Base-by-base conservation (phyloP, 148 eudicot genomes). In the Cornus controversa region DNA sequence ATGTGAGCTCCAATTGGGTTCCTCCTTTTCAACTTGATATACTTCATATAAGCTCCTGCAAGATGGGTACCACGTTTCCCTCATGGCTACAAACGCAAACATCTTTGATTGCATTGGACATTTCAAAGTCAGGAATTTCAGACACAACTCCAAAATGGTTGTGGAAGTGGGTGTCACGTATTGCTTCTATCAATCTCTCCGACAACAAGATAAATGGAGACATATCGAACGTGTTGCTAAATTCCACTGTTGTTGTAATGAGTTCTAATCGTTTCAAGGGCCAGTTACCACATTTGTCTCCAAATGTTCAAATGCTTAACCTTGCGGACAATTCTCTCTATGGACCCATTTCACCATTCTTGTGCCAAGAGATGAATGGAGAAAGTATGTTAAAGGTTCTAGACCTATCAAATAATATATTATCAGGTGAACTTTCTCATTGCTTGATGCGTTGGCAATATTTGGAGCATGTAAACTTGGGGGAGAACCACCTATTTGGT, bases 21-120 rank as follows among this genome's bases (percentile, higher is more conserved):
- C 85, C 87, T 5, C 85, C 85, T 10, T 82, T 85, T 45, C 80
- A 85, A 70, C 85, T 85, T 0, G 18, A n/a, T 22, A 36, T 4
- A 5, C 80, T 23, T 3, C 29, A 26, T 1, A 11, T 85, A 6
- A 42, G 8, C 11, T 42, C 50, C 68, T 77, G 83, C 72, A 62
- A 70, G 63, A 31, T 80, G 8, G 65, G 78, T 36, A 45, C 75
- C 8, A 62, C 6, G 16, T 26, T 84, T 60, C 82, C 87, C 26
- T 37, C 16, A 24, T 84, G 87, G 84, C 57, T 84, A 31, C 62
- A 40, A 36, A 26, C 77, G 6, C 87, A 84, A 73, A 50, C 28
- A 36, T 27, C 36, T 25, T 75, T 84, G 16, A 15, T 2, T 0
- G 2, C 2, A 26, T 34, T 84, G 71, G 81, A 73, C 28, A 50